Evolutionary conservation across 371 early-diverging fungal species (phyloP), one percentile per base, ranked within the genome.

Genomic region (Syncephalastrum contaminatum): DNA sequence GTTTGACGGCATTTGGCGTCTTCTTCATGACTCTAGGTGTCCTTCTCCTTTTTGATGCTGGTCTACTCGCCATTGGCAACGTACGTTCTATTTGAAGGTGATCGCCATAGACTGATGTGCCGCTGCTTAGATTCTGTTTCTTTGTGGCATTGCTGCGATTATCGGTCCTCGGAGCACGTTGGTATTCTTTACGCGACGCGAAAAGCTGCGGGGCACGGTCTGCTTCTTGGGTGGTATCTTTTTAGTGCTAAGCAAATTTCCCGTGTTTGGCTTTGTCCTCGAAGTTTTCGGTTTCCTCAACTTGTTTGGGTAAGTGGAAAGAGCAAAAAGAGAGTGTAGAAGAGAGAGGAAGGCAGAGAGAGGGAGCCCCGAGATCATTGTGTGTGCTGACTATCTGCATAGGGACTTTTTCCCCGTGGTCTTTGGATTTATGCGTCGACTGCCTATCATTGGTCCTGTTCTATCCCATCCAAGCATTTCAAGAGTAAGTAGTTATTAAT

Each of bases 321-420:
- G 30, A 30, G 36, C 36, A 10, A 30, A 30, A 8, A 30, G 2
- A 30, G 36, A 30, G 36, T 2, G 12, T 6, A 2, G 36, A 8
- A 8, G 10, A 30, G 7, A 25, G 25, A 30, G 36, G 10, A 30
- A 30, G 36, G 10, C 10, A 30, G 10, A 30, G 36, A 30, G 8
- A 30, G 30, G 8, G 7, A 8, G 30, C 5, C 10, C 36, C 36
- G 36, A 30, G 36, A 10, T 30, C 43, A 24, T 16, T 45, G n/a
- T 22, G 18, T 25, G 18, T 22, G 53, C 44, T 18, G 46, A n/a
- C 36, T 30, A 12, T 30, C 36, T 30, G 36, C 36, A 27, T 52
- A 95, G 94, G 10, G 97, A 98, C 78, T 98, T 98, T 69, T 96
- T 98, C 83, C 97, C 97, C 2, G 89, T 92, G 27, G 88, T 92